Evolutionary conservation across 2,329 filamentous ascomycete species (phyloP).

Genomic region (Daldinia eschscholtzii): DNA sequence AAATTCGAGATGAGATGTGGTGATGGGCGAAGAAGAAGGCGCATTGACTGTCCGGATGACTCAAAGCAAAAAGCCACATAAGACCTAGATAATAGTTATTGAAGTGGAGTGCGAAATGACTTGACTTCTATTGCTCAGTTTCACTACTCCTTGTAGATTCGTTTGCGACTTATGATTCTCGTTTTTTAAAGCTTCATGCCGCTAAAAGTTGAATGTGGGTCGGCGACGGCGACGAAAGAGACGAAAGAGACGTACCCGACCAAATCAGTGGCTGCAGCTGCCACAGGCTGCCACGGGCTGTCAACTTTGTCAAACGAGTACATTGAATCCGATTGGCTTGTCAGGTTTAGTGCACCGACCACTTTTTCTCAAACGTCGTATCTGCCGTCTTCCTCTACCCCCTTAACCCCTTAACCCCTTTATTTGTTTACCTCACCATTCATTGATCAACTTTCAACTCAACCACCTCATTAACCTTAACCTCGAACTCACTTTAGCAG

Average conservation of each 20-base stretch:
- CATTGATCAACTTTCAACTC: not conserved
- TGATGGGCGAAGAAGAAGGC: constrained; percentile 18
- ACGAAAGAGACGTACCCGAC: not conserved
- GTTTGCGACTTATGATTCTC: not conserved
- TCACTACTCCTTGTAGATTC: constrained; percentile 3
- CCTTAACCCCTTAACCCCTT: not conserved
- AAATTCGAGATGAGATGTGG: not conserved
- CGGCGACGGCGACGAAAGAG: not conserved
- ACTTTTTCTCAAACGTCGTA: constrained; percentile 1
- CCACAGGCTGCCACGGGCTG: not conserved
- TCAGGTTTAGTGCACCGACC: not conserved
- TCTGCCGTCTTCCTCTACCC: not conserved
- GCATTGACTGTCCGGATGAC: constrained; percentile 34
- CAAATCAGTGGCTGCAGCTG: not conserved
- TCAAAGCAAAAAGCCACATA: constrained; percentile 8
- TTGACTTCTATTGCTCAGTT: not conserved
- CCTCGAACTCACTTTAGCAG: not conserved
- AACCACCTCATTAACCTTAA: not conserved
- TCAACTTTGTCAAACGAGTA: not conserved
- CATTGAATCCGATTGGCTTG: constrained; percentile 9
- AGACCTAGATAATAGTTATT: not conserved
- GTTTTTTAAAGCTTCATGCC: not conserved
- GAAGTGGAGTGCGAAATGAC: not conserved
- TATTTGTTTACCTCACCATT: not conserved
- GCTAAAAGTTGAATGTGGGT: not conserved